Base-by-base conservation (phyloP, 352 stramenopile genomes). In the Phytophthora idaei region DNA sequence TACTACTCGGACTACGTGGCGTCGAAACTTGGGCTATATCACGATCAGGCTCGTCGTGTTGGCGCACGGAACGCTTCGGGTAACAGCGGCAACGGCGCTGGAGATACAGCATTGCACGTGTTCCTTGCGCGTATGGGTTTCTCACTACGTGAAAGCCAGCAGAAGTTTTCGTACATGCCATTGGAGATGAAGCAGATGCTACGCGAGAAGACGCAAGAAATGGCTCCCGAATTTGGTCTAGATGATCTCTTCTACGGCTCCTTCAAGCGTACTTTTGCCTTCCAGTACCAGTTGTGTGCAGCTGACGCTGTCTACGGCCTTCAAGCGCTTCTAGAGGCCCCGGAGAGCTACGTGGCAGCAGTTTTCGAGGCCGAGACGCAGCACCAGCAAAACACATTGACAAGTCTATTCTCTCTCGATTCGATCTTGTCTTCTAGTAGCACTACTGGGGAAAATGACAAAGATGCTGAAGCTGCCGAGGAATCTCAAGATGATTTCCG, bases 71-170 rank as follows among this genome's bases (percentile, higher is more conserved):
- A 77, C 71, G 79, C 83, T 0, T 64, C 74, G 3, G 77, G 60
- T 12, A 59, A 56, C 1, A 67, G 48, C 29, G 70, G 58, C 9
- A 74, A 65, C 6, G 67, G 66, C 1, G 64, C 79, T 9, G 89
- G 90, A 27, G 86, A 94, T 55, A 91, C 87, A 7, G 76, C 80
- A 11, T 72, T 98, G 27, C 85, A 97, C 62, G 93, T 99, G 48
- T 92, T 99, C 62, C 78, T 99, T 27, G 97, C 97, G 4, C 98
- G 98, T 57, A 99, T 99, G 97, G 97, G 97, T 9, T 97, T 98
- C 64, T 98, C 93, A 1, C 73, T 99, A 17, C 89, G 97, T 29
- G 85, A 98, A 70, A 99, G 94, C 69, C 85, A 97, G 61, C 97
- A 99, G 65, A 98, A 97, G 59, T 95, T 92, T 78, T 89, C 88